phyloP scores from a whole-genome alignment of 192 early-diverging fungal species.

The Rhizoclosmatium sp. region DNA sequence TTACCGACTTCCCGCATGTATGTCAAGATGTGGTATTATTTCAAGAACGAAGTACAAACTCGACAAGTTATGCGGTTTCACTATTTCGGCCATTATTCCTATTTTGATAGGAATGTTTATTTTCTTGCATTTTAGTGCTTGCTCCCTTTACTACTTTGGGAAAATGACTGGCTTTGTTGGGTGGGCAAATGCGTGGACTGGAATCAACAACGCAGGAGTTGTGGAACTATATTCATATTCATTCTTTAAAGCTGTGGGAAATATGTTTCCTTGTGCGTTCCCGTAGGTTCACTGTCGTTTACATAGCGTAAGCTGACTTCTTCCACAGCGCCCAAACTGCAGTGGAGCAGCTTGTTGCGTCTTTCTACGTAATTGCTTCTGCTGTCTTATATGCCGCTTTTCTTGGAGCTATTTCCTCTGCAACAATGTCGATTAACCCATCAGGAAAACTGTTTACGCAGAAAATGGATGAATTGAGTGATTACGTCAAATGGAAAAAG shows the following conservation, averaged over 20 bases:
- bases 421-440: constrained; percentile 25
- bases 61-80: background rate
- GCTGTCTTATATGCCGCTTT: constrained; percentile 21
- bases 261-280: constrained; percentile 33
- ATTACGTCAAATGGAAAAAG: constrained; percentile 45
- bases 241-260: constrained; percentile 36
- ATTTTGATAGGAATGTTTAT: constrained; percentile 2
- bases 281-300: background rate
- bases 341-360: background rate
- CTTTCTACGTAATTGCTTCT: background rate
- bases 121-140: constrained; percentile 35
- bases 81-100: background rate
- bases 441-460: constrained; percentile 30
- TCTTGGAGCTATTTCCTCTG: constrained; percentile 34
- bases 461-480: constrained; percentile 44
- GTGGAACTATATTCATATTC: background rate
- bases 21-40: background rate
- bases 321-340: constrained; percentile 3
- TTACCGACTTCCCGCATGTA: background rate
- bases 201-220: background rate
- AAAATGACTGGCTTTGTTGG: constrained; percentile 20
- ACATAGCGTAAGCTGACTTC: background rate
- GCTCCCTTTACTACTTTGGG: constrained; percentile 25
- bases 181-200: background rate
- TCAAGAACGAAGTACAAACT: background rate